These are phyloP conservation scores for Cajanus cajan DNA, from an alignment of 306 rosid genomes.

Conservation along the genomic window DNA sequence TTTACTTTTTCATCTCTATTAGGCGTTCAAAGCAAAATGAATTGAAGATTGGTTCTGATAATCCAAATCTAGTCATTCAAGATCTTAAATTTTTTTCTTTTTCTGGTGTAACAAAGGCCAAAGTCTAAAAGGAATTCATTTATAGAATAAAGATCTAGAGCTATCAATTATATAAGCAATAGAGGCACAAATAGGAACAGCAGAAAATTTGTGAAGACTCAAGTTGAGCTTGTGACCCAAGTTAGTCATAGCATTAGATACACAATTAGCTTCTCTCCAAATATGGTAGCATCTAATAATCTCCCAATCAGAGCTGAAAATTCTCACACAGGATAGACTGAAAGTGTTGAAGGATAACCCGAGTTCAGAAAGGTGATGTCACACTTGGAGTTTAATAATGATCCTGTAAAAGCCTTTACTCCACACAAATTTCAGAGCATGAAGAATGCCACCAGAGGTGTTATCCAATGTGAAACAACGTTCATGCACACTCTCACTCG, in stretches of 20 bases:
- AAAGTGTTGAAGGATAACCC: background rate
- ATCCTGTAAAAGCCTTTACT: too few relatives aligned
- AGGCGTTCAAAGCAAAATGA: background rate
- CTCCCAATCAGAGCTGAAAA: background rate
- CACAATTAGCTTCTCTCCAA: too few relatives aligned
- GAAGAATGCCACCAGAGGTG: too few relatives aligned
- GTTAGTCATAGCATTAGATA: background rate
- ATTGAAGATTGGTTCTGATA: background rate
- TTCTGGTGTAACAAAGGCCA: background rate
- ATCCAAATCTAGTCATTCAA: background rate
- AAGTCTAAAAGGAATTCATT: background rate
- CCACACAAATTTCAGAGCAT: too few relatives aligned
- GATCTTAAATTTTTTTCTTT: background rate
- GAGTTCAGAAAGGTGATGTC: too few relatives aligned
- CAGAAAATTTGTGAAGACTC: background rate
- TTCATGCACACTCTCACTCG: too few relatives aligned
- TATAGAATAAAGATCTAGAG: background rate
- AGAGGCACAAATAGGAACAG: background rate
- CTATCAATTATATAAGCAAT: background rate
- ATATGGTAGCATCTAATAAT: background rate
- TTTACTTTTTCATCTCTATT: background rate
- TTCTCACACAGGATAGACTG: background rate
- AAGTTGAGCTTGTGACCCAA: background rate
- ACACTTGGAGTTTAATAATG: too few relatives aligned
- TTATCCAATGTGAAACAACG: too few relatives aligned